Base-by-base conservation (phyloP, 768 basidiomycete genomes). In the Cubamyces lactineus region DNA sequence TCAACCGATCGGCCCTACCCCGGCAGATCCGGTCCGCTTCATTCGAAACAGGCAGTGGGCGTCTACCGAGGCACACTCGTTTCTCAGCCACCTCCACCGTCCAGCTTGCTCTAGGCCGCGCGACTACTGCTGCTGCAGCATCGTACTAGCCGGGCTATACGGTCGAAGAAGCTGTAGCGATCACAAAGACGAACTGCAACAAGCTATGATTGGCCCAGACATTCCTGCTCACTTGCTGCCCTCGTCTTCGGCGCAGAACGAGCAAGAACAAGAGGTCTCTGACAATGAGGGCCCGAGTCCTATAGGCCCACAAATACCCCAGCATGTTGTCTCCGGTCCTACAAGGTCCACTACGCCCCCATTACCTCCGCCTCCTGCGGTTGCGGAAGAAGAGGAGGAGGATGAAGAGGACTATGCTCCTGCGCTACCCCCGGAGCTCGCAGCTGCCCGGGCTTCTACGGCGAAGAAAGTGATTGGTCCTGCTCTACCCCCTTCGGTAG, bases 331-430 rank as follows among this genome's bases (percentile, higher is more conserved):
- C 21, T 28, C 28, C 39, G 38, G 19, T 34, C 17, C 45, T 24
- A 26, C 30, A 15, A 43, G 45, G 46, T 56, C 39, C 23, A 72
- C 73, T 59, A 65, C 61, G 8, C 48, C 48, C 21, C 45, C 26
- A 52, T 57, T 13, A 21, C 9, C 46, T 16, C 49, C 69, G 13
- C 54, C 63, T 19, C 23, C 24, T 4, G 48, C 46, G 24, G 23
- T 47, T 68, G 72, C 72, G 13, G 75, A 72, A 16, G 73, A 76
- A 8, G 83, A 83, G 5, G 83, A 83, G 17, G 82, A 82, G 0
- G 84, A 86, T 24, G 86, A 85, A 34, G 91, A 91, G 65, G 86
- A 86, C 66, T 90, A 88, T 69, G 80, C 79, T 2, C 94, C 92
- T 0, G 82, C 84, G 2, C 82, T 94, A 6, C 92, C 91, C 5